Base-by-base conservation (phyloP, 2,329 filamentous ascomycete species). In the Emergomyces orientalis region DNA sequence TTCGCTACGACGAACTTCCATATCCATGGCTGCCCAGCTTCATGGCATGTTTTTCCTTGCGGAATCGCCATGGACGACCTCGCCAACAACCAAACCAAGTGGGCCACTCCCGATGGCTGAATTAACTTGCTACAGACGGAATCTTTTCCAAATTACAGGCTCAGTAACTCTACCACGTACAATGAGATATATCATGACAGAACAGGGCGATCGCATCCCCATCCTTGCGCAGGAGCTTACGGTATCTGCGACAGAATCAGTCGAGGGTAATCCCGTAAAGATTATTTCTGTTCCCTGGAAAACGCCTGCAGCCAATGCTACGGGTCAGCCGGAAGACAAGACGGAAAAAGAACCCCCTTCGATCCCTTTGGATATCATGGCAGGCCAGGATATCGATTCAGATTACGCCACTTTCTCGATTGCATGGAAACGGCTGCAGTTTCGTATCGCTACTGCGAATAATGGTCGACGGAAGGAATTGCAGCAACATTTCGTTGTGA, bases 201-300 rank as follows among this genome's bases (percentile, higher is more conserved):
- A 96, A 64, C 85, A 89, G 61, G 91, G 91, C 54, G 90, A 96
- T 73, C 88, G 89, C 54, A 87, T 96, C 49, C 88, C 89, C 1
- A 90, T 97, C 58, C 84, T 86, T 66, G 88, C 82, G 66, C 89
- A 93, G 74, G 92, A 97, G 74, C 85, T 97, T 61, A 87, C 88
- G 61, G 90, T 97, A 56, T 95, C 91, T 5, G 93, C 93, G 9
- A 96, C 91, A 58, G 93, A 97, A 74, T 97, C 93, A 1, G 91
- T 96, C 19, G 93, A 97, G 73, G 90, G 91, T 41, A 93, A 96
- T 69, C 80, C 89, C 0, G 91, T 97, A 52, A 93, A 95, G 69
- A 87, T 97, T 65, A 97, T 97, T 66, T 94, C 94, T 8, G 96
- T 97, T 64, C 93, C 93, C 0, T 97, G 93, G 93, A 97, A 97